Conservation (phyloP, 1,139 yeast species). For the Kodamaea ohmeri region DNA sequence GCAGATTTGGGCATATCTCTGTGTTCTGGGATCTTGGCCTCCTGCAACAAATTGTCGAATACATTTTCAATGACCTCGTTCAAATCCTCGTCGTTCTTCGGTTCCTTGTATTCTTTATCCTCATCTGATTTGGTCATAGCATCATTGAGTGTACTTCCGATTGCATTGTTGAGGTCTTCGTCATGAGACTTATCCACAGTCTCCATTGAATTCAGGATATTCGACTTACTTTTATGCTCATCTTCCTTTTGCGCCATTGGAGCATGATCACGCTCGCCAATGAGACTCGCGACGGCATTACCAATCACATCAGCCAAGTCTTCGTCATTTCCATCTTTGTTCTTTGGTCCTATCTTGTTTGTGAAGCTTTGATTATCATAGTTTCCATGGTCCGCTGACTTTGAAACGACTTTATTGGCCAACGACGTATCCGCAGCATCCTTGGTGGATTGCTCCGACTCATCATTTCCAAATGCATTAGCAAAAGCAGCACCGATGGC, state of each 20-base stretch:
- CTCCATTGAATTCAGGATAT: background rate
- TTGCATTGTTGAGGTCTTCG: background rate
- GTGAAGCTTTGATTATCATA: too few relatives aligned
- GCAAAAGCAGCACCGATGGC: slow-evolving; percentile 16
- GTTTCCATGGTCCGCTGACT: too few relatives aligned
- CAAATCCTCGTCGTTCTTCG: slow-evolving; percentile 8
- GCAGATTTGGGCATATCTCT: background rate
- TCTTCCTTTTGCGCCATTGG: too few relatives aligned
- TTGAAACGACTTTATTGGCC: too few relatives aligned
- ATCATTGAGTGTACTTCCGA: slow-evolving; percentile 12
- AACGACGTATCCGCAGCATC: too few relatives aligned
- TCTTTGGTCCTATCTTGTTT: background rate
- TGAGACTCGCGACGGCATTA: slow-evolving; percentile 22
- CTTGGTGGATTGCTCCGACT: background rate
- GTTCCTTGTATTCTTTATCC: background rate
- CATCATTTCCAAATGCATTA: slow-evolving; percentile 10
- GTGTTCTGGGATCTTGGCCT: background rate
- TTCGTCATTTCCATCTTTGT: slow-evolving; percentile 14
- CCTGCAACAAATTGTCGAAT: slow-evolving; percentile 11
- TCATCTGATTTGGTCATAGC: slow-evolving; percentile 1
- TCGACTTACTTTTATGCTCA: background rate
- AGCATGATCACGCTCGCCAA: too few relatives aligned
- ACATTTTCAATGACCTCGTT: slow-evolving; percentile 17
- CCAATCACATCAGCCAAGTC: slow-evolving; percentile 32
- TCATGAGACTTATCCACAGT: background rate